phyloP scores from a whole-genome alignment of 192 early-diverging fungal species.

The Coemansia sp. region DNA sequence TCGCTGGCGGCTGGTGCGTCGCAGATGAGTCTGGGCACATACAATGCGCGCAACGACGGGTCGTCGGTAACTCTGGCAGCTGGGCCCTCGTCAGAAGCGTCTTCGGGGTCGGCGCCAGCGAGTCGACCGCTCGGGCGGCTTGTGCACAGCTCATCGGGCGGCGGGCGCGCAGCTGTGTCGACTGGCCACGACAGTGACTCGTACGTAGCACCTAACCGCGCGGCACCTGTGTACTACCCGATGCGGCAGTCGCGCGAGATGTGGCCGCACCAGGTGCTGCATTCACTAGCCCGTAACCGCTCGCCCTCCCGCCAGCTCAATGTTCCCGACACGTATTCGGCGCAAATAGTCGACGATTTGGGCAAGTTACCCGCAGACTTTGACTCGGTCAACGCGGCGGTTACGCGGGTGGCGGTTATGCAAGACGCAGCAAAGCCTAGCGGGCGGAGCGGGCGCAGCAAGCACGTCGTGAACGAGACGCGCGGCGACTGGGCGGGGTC shows the following conservation, averaged over 20 bases:
- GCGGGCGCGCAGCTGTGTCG: background rate
- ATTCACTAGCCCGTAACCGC: slow-evolving; percentile 15
- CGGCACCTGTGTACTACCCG: slow-evolving; percentile 37
- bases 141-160: background rate
- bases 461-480: background rate
- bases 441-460: too few species aligned
- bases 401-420: slow-evolving; percentile 35
- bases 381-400: slow-evolving; percentile 48
- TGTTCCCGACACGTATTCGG: slow-evolving; percentile 23
- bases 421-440: background rate
- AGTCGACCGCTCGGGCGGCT: background rate
- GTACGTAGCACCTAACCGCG: background rate
- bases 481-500: background rate
- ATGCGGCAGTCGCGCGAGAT: slow-evolving; percentile 23
- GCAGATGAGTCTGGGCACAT: slow-evolving; percentile 9
- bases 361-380: slow-evolving; percentile 34
- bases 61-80: background rate
- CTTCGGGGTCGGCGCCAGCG: slow-evolving; percentile 1
- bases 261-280: slow-evolving; percentile 49
- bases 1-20: slow-evolving; percentile 3
- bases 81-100: background rate
- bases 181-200: background rate
- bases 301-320: slow-evolving; percentile 5
- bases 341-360: slow-evolving; percentile 30
- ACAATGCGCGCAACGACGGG: slow-evolving; percentile 1